Conservation (phyloP, 2,329 filamentous ascomycete species). For the Ophiostoma sp. region DNA sequence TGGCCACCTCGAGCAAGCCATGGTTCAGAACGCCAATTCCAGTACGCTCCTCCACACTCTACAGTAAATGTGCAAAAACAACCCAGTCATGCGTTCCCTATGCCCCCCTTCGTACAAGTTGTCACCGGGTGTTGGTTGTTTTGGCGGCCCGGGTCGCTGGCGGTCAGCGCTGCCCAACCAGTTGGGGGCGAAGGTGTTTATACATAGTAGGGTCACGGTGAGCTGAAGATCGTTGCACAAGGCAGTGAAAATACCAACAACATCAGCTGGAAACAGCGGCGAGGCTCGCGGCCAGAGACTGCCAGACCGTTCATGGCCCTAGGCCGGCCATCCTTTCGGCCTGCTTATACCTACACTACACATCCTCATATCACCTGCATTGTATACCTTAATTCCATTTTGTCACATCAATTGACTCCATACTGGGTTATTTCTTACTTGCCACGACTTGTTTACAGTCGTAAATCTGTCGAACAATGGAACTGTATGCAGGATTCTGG, state of each 20-base stretch:
- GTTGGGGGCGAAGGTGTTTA: background rate
- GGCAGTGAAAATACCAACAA: background rate
- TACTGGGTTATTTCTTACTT: background rate
- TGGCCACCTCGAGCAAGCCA: background rate
- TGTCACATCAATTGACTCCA: background rate
- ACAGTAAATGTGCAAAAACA: background rate
- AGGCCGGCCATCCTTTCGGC: background rate
- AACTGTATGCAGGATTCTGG: conserved; percentile 7
- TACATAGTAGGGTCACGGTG: background rate
- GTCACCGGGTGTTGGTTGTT: background rate
- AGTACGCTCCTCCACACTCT: background rate
- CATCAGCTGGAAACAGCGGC: background rate
- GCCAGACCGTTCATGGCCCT: background rate
- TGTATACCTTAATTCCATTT: background rate
- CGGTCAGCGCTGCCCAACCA: background rate
- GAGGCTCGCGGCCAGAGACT: background rate
- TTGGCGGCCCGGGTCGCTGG: background rate
- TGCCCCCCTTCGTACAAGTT: background rate
- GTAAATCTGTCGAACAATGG: background rate
- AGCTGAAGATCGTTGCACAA: background rate
- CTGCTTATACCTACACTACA: background rate
- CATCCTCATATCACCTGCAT: no score
- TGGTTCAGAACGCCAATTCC: background rate
- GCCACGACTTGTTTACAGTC: background rate
- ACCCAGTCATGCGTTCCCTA: background rate